Percentiles rank a stretch among this genome's conserved stretches.
Evolutionary conservation across 176 grass and related monocot species (phyloP).

Genomic region (Eragrostis nindensis): DNA sequence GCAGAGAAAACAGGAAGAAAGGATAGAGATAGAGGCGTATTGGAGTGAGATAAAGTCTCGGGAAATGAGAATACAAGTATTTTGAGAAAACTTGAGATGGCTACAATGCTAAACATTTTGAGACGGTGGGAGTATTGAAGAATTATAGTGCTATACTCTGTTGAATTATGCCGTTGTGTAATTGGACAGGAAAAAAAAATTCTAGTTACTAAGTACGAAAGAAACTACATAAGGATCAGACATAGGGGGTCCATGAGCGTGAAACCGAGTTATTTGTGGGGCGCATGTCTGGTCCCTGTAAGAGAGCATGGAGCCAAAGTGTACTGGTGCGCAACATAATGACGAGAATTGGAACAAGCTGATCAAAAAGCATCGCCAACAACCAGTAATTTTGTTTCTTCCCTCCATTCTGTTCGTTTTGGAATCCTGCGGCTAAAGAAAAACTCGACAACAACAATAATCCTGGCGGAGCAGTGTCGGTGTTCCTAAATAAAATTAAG

Average conservation of each 20-base stretch:
- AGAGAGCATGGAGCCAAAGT: conserved; percentile 6
- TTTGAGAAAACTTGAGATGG: too few relatives aligned
- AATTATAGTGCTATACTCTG: too few relatives aligned
- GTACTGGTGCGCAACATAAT: conserved; percentile 35
- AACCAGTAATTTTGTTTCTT: background rate
- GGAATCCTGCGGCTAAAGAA: background rate
- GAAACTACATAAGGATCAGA: background rate
- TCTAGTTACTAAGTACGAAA: background rate
- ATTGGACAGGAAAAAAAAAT: background rate
- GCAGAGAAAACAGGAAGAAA: too few relatives aligned
- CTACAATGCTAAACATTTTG: too few relatives aligned
- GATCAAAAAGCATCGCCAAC: background rate
- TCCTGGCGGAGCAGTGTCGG: too few relatives aligned
- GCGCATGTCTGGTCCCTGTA: conserved; percentile 32
- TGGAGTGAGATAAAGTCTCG: too few relatives aligned
- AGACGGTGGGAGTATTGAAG: too few relatives aligned
- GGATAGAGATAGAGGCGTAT: too few relatives aligned
- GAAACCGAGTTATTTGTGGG: conserved; percentile 34
- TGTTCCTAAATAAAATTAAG: too few relatives aligned
- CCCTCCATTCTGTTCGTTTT: background rate
- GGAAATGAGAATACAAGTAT: too few relatives aligned
- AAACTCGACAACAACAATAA: background rate
- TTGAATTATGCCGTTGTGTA: background rate
- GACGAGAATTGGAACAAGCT: conserved; percentile 5
- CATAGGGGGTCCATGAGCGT: conserved; percentile 2